A percentile compares a stretch with the other conserved stretches of the same genome.
phyloP scores from a whole-genome alignment of 768 basidiomycete genomes.

The Xerocomellus chrysenteron region DNA sequence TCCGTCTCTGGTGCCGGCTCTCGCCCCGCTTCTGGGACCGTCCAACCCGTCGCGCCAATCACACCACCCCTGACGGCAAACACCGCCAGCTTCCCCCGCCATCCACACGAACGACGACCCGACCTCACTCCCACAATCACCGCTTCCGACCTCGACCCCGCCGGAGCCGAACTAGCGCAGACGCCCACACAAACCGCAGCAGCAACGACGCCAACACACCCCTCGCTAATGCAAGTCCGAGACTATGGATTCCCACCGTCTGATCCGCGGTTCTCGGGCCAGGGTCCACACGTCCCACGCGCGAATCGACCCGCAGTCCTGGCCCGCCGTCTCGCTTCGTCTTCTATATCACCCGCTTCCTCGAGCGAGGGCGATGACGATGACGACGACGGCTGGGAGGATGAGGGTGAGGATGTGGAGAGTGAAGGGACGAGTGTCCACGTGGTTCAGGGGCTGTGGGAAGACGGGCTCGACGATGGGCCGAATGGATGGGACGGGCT shows the following conservation, averaged over 20 bases:
- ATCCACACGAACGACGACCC: not conserved
- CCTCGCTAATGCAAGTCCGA: constrained; percentile 42
- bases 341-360: constrained; percentile 11
- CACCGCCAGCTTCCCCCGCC: not conserved
- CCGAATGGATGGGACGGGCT: constrained; percentile 38
- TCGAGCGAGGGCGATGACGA: constrained; percentile 12
- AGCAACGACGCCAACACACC: not conserved
- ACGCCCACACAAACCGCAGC: not conserved
- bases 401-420: constrained; percentile 7
- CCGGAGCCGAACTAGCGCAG: not conserved
- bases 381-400: not conserved
- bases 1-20: constrained; percentile 5
- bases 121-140: not conserved
- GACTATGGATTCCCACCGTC: constrained; percentile 45
- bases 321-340: constrained; percentile 28
- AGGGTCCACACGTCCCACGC: constrained; percentile 41
- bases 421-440: not conserved
- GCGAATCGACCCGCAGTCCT: constrained; percentile 35
- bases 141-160: not conserved
- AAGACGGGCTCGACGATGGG: constrained; percentile 27
- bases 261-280: constrained; percentile 46
- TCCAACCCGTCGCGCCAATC: constrained; percentile 1
- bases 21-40: not conserved
- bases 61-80: not conserved
- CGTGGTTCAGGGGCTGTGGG: constrained; percentile 12